Conservation (phyloP, 768 basidiomycete genomes). For the Rhodosporidiobolus odoratus region DNA sequence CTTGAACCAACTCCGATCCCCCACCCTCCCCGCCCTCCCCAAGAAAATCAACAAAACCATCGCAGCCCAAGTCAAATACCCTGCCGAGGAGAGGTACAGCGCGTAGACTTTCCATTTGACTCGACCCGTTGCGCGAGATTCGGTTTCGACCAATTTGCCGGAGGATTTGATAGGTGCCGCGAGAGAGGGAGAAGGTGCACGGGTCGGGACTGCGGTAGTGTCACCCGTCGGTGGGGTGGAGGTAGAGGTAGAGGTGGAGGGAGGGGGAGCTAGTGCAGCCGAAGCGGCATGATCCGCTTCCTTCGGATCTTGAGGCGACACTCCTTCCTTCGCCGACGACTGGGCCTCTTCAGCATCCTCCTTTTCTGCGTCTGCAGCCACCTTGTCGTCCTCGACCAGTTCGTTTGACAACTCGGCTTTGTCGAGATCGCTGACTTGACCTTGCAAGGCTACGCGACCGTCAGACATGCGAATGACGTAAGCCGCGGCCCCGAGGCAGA, state of each 20-base stretch:
- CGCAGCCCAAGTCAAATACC: conserved; percentile 26
- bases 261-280: background rate
- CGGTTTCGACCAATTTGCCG: conserved; percentile 36
- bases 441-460: conserved; percentile 34
- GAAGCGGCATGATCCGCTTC: conserved; percentile 4
- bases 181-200: background rate
- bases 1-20: conserved; percentile 31
- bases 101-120: conserved; percentile 38
- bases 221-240: background rate
- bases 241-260: background rate
- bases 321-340: background rate
- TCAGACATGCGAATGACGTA: conserved; percentile 36
- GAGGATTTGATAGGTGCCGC: background rate
- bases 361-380: conserved; percentile 1
- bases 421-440: conserved; percentile 30
- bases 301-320: conserved; percentile 1
- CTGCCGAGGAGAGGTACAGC: conserved; percentile 35
- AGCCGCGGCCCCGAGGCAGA: conserved; percentile 35
- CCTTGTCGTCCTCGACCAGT: conserved; percentile 24
- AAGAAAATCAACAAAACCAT: conserved; percentile 20
- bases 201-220: background rate
- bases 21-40: conserved; percentile 19
- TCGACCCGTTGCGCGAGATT: conserved; percentile 29
- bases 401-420: conserved; percentile 21
- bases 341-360: background rate